Evolutionary conservation across 768 basidiomycete species (phyloP), one percentile per base, ranked within the genome.

Genomic region (Flagelloscypha sp.): DNA sequence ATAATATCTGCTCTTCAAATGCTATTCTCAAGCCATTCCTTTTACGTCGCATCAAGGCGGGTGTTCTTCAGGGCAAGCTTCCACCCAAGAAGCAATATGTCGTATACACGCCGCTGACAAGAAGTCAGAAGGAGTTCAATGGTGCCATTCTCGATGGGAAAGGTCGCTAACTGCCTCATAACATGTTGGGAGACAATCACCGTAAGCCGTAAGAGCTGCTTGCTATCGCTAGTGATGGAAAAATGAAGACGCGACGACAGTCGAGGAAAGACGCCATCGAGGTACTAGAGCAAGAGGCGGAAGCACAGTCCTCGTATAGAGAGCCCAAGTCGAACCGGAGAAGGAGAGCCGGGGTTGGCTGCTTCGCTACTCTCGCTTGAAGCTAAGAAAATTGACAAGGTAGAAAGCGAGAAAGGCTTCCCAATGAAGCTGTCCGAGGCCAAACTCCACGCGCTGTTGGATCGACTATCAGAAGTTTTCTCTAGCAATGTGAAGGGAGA

Each of bases 71-170:
- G 40, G 70, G 72, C 37, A 62, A 70, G 17, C 63, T 98, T 4
- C 95, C 95, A 0, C 85, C 85, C 3, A 90, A 89, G 62, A 92
- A 92, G 56, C 88, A 92, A 57, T 99, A 99, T 48, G 76, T 97
- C 2, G 70, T 98, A 0, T 94, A 93, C 41, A 90, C 90, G 0
- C 90, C 92, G 0, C 64, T 97, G 6, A 95, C 79, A 36, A 62
- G 74, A 17, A 68, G 70, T 34, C 95, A 98, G 51, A 76, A 79
- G n/a, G 76, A 84, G 38, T 62, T 94, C 17, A 95, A 94, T 48
- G 79, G 90, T 38, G 73, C 74, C 4, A 76, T 93, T 12, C 63
- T 93, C 11, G 68, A 72, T 15, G 80, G 87, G 0, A 73, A 69
- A 3, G 62, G 94, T 17, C 70, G 92, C 11, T 82, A 80, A 59